Conservation (phyloP, 2,329 filamentous ascomycete species). For the Beauveria scarabaeidicola region DNA sequence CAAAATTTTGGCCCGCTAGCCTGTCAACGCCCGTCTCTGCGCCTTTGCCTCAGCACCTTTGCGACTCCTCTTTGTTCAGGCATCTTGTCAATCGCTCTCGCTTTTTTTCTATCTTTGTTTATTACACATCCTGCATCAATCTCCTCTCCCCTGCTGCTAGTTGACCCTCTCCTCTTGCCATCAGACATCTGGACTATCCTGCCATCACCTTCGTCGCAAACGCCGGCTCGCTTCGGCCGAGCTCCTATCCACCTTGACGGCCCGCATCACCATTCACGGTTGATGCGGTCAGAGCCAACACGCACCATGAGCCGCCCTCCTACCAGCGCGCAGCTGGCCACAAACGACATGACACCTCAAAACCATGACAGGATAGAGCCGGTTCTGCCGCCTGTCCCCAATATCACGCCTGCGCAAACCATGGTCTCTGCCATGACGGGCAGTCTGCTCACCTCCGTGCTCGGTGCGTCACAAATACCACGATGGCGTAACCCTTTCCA, state of each 20-base stretch:
- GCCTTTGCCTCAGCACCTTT: neutral
- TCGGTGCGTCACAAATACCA: slow-evolving; percentile 53
- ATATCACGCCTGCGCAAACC: slow-evolving; percentile 78
- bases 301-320: slow-evolving; percentile 3
- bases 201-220: neutral
- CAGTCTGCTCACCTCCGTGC: slow-evolving; percentile 78
- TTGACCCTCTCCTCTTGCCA: neutral
- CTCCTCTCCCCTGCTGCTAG: neutral
- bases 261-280: slow-evolving; percentile 5
- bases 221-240: slow-evolving; percentile 7
- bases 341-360: slow-evolving; percentile 15
- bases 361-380: slow-evolving; percentile 22
- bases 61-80: neutral
- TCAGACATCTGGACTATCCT: neutral
- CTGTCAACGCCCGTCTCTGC: neutral
- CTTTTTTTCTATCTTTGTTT: neutral
- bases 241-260: slow-evolving; percentile 8
- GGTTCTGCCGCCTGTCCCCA: slow-evolving; percentile 29
- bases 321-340: neutral
- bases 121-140: neutral
- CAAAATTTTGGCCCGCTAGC: slow-evolving; percentile 7
- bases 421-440: slow-evolving; percentile 92
- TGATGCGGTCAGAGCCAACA: neutral
- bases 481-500: neutral
- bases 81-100: slow-evolving; percentile 9